Evolutionary conservation across 2,329 filamentous ascomycete genomes (phyloP), one percentile per base, ranked within the genome.

Genomic region (Aspergillus novoparasiticus): DNA sequence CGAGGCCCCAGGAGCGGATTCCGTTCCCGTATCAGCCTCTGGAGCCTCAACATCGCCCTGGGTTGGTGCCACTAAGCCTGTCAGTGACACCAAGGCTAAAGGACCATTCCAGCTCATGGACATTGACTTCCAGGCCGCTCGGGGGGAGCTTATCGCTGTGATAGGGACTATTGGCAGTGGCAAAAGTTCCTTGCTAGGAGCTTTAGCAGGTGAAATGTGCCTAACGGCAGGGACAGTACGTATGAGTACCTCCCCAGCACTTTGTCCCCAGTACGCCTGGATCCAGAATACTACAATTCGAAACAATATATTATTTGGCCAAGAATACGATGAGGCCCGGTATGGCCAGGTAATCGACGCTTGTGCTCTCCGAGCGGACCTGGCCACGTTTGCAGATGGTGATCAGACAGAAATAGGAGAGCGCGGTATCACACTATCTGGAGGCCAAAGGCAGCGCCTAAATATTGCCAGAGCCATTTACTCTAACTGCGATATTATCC

Each of bases 191-290:
- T 80, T 99, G 1, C 86, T 99, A 3, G 91, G 93, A 39, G 93
- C 94, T 0, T 81, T 99, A 53, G 94, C 94, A 1, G 94, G 95
- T 28, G 94, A 98, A 67, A 98, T 98, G 94, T 88, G 73, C 21
- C 58, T 73, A 19, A 74, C 68, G 46, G 93, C 93, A 1, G 94
- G 95, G 19, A 92, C 51, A 30, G 63, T 66, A 11, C 51, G 43
- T 51, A 90, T 90, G 69, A 92, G 94, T 46, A 92, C 92, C 0
- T 89, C 88, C 3, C 85, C 94, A 65, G 92, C 94, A 0, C 97
- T 97, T 72, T 98, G 95, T 68, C 94, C 94, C 0, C 94, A 99
- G 75, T 97, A 97, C 73, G 92, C 95, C 0, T 99, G 95, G 95
- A 97, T 99, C 56, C 94, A 98, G 74, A 98, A 98, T 72, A 85